Conservation (phyloP, 805 yeast species). For the Metschnikowia henanensis region DNA sequence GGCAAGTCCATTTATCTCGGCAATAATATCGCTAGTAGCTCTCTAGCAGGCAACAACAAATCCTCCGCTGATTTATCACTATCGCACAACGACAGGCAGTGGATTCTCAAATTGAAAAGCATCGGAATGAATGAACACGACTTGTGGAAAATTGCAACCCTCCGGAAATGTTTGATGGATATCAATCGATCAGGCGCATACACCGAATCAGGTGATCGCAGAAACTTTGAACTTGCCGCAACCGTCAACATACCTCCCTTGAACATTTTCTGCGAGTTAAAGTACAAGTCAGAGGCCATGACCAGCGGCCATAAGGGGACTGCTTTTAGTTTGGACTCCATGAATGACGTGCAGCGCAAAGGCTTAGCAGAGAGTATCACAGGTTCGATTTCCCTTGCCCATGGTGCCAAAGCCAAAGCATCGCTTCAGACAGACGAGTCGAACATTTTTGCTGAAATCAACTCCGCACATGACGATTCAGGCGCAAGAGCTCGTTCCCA, state of each 20-base stretch:
- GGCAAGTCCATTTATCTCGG: constrained; percentile 38
- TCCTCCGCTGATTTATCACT: constrained; percentile 28
- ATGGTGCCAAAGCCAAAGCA: constrained; percentile 31
- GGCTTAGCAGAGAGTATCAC: not conserved
- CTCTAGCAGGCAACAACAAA: not conserved
- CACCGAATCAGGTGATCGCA: constrained; percentile 11
- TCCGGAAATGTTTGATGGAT: constrained; percentile 66
- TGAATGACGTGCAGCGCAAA: not conserved
- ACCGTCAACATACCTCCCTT: constrained; percentile 27
- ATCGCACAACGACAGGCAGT: constrained; percentile 64
- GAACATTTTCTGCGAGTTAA: constrained; percentile 39
- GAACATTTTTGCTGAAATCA: constrained; percentile 47
- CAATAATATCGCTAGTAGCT: constrained; percentile 8
- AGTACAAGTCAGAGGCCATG: constrained; percentile 38
- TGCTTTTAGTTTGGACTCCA: constrained; percentile 21
- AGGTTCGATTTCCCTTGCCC: constrained; percentile 27
- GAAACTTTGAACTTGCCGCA: constrained; percentile 19
- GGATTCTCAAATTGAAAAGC: constrained; percentile 70
- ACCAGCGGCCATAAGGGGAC: constrained; percentile 20
- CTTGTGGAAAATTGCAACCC: constrained; percentile 76
- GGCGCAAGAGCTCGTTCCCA: constrained; percentile 17
- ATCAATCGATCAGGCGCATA: constrained; percentile 11
- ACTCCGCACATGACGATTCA: constrained; percentile 26
- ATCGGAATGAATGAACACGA: constrained; percentile 76
- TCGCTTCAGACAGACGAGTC: constrained; percentile 42